phyloP scores from a whole-genome alignment of 2,329 filamentous ascomycete genomes.

The Xylaria sp. region DNA sequence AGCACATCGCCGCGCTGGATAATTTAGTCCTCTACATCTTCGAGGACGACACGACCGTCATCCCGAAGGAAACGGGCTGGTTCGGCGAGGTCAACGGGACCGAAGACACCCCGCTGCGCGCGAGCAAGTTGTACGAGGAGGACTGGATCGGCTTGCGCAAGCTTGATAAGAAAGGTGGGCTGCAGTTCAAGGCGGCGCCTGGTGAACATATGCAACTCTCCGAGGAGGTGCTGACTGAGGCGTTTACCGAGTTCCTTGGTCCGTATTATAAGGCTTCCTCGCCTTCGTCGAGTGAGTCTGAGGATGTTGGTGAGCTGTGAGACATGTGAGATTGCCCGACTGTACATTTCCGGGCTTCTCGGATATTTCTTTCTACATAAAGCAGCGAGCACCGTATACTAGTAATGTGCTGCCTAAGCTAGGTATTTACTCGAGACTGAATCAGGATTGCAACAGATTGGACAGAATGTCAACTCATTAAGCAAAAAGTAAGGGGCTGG shows the following conservation, averaged over 20 bases:
- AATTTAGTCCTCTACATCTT: conserved; percentile 89
- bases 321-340: not conserved
- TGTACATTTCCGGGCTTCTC: conserved; percentile 14
- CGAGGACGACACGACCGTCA: conserved; percentile 74
- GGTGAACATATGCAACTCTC: conserved; percentile 81
- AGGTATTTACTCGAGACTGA: not conserved
- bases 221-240: conserved; percentile 58
- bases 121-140: conserved; percentile 72
- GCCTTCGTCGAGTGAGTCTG: not conserved
- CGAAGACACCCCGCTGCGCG: conserved; percentile 59
- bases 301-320: conserved; percentile 12
- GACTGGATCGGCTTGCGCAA: conserved; percentile 86
- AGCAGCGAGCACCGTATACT: conserved; percentile 12
- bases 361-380: not conserved
- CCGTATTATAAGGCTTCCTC: conserved; percentile 33
- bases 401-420: not conserved
- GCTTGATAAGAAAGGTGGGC: conserved; percentile 71
- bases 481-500: no score
- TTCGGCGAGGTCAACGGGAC: conserved; percentile 80
- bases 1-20: conserved; percentile 63
- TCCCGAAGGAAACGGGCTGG: conserved; percentile 88
- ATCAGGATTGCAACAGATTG: no score
- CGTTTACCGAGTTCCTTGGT: conserved; percentile 64
- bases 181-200: conserved; percentile 67
- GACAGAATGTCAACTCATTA: no score